Percentiles rank a stretch among this genome's conserved stretches.
These are phyloP conservation scores for Kwoniella heveanensis DNA, from an alignment of 768 basidiomycete genomes.

Conservation along the genomic window DNA sequence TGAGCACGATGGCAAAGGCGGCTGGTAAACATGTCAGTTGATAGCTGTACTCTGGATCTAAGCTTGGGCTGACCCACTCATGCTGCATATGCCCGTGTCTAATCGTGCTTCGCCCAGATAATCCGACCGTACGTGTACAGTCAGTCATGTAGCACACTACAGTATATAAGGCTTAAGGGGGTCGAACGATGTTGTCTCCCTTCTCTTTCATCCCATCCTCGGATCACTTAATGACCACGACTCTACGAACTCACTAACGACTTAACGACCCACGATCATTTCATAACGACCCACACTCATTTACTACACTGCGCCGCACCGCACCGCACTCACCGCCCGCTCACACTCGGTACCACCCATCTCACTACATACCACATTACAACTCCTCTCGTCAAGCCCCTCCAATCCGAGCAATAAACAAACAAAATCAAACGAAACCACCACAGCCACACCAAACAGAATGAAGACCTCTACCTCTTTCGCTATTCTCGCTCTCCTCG, in stretches of 20 bases:
- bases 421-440: not conserved
- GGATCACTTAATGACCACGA: constrained; percentile 17
- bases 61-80: no score
- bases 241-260: constrained; percentile 15
- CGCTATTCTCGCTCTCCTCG: constrained; percentile 30
- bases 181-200: not conserved
- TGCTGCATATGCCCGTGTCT: no score
- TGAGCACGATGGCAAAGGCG: no score
- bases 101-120: no score
- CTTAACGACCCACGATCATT: constrained; percentile 10
- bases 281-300: constrained; percentile 21
- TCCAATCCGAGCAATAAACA: not conserved
- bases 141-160: not conserved
- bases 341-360: not conserved
- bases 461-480: constrained; percentile 33
- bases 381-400: no score
- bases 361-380: no score
- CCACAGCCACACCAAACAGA: constrained; percentile 11
- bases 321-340: not conserved
- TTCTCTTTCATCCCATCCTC: constrained; percentile 20
- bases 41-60: no score
- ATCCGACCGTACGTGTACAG: no score
- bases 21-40: no score
- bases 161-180: constrained; percentile 7
- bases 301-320: not conserved